Base-by-base conservation (phyloP, 2,329 filamentous ascomycete species). In the Davidsoniella virescens region DNA sequence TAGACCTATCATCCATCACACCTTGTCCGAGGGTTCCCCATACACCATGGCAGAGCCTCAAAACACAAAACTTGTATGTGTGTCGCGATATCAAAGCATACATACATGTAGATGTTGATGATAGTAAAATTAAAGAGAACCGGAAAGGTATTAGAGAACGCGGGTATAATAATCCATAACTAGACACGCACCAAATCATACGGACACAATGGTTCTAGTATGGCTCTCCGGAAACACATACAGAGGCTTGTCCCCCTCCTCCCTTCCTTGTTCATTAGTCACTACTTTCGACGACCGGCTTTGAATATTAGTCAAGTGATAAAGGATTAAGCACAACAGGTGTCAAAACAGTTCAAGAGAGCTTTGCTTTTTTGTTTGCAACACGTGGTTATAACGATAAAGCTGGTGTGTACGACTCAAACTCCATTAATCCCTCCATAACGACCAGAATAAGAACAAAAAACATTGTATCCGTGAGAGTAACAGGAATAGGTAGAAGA, bases 351-450 rank as follows among this genome's bases (percentile, higher is more conserved):
- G 25, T n/a, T 17, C 17, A 23, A 16, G 26, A 50, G 39, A 38
- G 41, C 29, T 40, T 38, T 50, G 48, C 33, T 44, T 50, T 49
- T 49, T 33, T 33, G 29, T 33, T 49, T 25, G 18, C 29, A 50
- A 50, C 40, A 42, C 48, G 41, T 50, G 33, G 44, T 50, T 50
- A 50, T 50, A 50, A 50, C 48, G 40, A 44, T 50, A 50, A 50
- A 42, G 41, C 40, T 44, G 33, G 36, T 50, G 48, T 42, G 44
- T 50, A 50, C 41, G 41, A 50, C 48, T 44, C 48, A 50, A 50
- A 50, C 48, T 50, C 48, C 48, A 50, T 44, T 39, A 42, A 44
- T 50, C 48, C 40, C 48, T 44, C 48, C 48, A 44, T 33, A 43
- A 44, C 48, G 44, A 50, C 48, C 48, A 39, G 16, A 50, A 50